Base-by-base conservation (phyloP, 148 eudicot genomes). In the Linanthus parryae region DNA sequence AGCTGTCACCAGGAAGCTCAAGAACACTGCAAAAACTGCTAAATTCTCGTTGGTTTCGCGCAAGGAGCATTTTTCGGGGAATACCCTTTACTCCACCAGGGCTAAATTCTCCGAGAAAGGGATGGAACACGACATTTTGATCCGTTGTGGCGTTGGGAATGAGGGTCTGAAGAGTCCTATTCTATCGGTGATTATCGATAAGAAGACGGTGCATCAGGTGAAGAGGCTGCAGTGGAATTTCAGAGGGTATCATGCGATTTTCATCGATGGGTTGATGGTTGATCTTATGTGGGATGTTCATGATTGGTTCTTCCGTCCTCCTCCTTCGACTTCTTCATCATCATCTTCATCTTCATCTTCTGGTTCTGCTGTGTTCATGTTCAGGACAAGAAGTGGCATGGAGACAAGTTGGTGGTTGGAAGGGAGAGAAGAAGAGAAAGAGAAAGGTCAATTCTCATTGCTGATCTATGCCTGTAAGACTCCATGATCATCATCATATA, bases 221-320 rank as follows among this genome's bases (percentile, higher is more conserved):
- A 83, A 81, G 63, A 63, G 89, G 63, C 47, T 91, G 59, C 86
- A 81, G 49, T 91, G 95, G 95, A 91, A 86, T 45, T 91, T 91
- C 28, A 68, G 97, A 20, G 97, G 97, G 23, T 86, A 86, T 62
- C 94, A 86, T 63, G 75, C 82, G 0, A 74, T 91, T 25, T 91
- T 91, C 38, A 61, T 86, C 9, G 97, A 91, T 47, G 95, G 95
- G 3, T 67, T 91, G 63, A 24, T 81, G 45, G 74, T 91, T 50
- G 97, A 91, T 71, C 45, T 91, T 48, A 70, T 86, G 75, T 91
- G 95, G 95, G 95, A 91, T 76, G 95, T 91, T 17, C 89, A 91
- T 63, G 95, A 79, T 44, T 91, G 97, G 97, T 81, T 86, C 40
- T 77, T 55, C 19, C 66, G 61, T 31, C 51, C 67, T 29, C 62